Evolutionary conservation across 2,329 filamentous ascomycete species (phyloP).

Genomic region (Colletotrichum tofieldiae): DNA sequence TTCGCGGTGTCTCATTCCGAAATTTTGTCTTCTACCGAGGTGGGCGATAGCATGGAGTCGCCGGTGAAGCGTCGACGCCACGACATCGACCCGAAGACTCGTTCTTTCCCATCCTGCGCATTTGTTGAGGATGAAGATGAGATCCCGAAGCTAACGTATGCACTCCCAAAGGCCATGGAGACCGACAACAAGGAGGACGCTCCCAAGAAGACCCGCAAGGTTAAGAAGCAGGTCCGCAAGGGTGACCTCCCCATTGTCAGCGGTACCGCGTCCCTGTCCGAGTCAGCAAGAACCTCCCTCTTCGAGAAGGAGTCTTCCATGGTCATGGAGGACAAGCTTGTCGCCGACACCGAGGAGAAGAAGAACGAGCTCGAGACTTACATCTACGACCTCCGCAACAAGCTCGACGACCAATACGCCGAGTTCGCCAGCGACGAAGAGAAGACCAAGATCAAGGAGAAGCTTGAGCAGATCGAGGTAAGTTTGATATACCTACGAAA

Average conservation of each 20-base stretch:
- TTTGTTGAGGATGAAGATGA: constrained; percentile 23
- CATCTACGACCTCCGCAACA: constrained; percentile 97
- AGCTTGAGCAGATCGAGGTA: constrained; percentile 91
- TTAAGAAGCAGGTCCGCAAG: constrained; percentile 99
- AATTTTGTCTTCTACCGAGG: constrained; percentile 2
- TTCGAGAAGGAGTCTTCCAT: constrained; percentile 89
- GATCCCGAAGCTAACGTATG: constrained; percentile 47
- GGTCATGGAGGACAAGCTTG: constrained; percentile 98
- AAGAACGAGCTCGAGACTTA: constrained; percentile 99
- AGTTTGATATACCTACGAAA: constrained; percentile 53
- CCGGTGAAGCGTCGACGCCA: constrained; percentile 34
- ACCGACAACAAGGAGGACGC: constrained; percentile 80
- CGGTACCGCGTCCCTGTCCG: constrained; percentile 86
- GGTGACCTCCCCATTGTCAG: constrained; percentile 91
- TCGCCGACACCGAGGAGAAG: constrained; percentile 98
- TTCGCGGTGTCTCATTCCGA: constrained; percentile 36
- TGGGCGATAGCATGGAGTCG: constrained; percentile 16
- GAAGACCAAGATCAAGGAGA: constrained; percentile 87
- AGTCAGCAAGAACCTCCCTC: constrained; percentile 74
- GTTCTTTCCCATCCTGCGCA: neutral
- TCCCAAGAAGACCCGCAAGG: constrained; percentile 92
- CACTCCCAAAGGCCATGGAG: constrained; percentile 80
- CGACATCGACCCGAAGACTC: neutral
- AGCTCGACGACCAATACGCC: constrained; percentile 92
- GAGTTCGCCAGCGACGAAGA: constrained; percentile 93